Percentiles rank a stretch among this genome's conserved stretches.
These are phyloP conservation scores for Fusarium heterosporum DNA, from an alignment of 2,329 filamentous ascomycete species.

Conservation along the genomic window DNA sequence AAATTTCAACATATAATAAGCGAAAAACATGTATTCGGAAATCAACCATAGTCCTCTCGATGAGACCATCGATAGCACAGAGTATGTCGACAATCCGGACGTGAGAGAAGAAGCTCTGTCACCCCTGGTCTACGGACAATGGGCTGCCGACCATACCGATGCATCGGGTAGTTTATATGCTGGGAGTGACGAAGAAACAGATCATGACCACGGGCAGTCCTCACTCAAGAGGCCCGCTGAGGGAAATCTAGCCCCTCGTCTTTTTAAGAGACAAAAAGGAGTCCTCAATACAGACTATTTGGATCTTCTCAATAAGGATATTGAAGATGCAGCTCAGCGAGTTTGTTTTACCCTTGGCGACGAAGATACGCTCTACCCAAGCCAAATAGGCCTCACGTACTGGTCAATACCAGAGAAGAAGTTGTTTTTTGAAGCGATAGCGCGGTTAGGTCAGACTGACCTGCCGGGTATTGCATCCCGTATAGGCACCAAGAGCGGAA, in stretches of 20 bases:
- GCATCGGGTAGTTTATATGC: slow-evolving; percentile 29
- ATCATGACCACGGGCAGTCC: slow-evolving; percentile 17
- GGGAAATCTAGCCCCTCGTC: slow-evolving; percentile 41
- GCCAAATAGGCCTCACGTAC: slow-evolving; percentile 74
- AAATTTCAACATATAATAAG: slow-evolving; percentile 37
- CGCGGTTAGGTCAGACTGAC: slow-evolving; percentile 72
- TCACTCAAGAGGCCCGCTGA: slow-evolving; percentile 50
- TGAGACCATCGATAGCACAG: slow-evolving; percentile 27
- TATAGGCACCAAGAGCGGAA: slow-evolving; percentile 76
- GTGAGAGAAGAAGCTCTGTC: slow-evolving; percentile 14
- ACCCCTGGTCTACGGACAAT: slow-evolving; percentile 1
- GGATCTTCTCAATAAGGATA: slow-evolving; percentile 66
- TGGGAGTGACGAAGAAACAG: slow-evolving; percentile 24
- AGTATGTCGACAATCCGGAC: slow-evolving; percentile 13
- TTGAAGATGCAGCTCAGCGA: slow-evolving; percentile 62
- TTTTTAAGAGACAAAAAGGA: slow-evolving; percentile 60
- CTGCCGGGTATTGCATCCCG: slow-evolving; percentile 70
- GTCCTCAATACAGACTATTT: slow-evolving; percentile 61
- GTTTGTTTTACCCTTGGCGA: slow-evolving; percentile 50
- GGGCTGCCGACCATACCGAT: slow-evolving; percentile 18
- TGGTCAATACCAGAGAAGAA: slow-evolving; percentile 82
- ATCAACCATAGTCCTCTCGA: slow-evolving; percentile 32
- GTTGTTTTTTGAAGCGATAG: slow-evolving; percentile 73
- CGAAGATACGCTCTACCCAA: slow-evolving; percentile 46
- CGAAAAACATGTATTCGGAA: slow-evolving; percentile 50